phyloP scores from a whole-genome alignment of 73 alveolate genomes.

The Diophrys sp. region DNA sequence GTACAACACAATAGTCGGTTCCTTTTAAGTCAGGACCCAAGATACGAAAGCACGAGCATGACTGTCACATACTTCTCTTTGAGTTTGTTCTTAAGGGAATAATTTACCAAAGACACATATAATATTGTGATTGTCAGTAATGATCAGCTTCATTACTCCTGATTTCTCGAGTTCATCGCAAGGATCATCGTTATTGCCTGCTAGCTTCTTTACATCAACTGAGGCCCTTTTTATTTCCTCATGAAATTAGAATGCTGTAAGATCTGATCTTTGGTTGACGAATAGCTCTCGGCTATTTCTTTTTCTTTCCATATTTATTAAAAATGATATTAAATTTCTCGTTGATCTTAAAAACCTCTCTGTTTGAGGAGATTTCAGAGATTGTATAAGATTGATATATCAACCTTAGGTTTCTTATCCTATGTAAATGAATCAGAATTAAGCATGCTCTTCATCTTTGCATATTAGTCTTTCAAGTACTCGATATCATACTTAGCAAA shows the following conservation, averaged over 20 bases:
- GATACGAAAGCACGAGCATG: constrained; percentile 3
- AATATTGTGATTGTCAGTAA: not conserved
- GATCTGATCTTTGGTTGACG: no score
- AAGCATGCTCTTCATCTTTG: constrained; percentile 36
- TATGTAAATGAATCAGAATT: constrained; percentile 17
- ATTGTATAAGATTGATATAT: no score
- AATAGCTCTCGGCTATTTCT: no score
- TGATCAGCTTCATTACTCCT: not conserved
- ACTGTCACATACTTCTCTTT: not conserved
- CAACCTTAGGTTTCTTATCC: constrained; percentile 8
- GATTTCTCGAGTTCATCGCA: not conserved
- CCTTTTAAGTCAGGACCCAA: not conserved
- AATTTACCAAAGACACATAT: not conserved
- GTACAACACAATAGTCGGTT: constrained; percentile 4
- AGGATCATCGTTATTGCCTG: not conserved
- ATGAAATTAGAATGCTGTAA: no score
- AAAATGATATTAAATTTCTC: no score
- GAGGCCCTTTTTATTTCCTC: no score
- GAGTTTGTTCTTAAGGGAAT: not conserved
- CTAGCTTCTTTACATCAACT: not conserved
- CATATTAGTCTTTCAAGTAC: constrained; percentile 26
- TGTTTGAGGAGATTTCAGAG: no score
- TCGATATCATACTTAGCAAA: constrained; percentile 21
- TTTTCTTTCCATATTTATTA: no score
- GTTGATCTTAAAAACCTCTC: no score